These are phyloP conservation scores for Beauveria sp. DNA, from an alignment of 2,329 filamentous ascomycete genomes.

Conservation along the genomic window DNA sequence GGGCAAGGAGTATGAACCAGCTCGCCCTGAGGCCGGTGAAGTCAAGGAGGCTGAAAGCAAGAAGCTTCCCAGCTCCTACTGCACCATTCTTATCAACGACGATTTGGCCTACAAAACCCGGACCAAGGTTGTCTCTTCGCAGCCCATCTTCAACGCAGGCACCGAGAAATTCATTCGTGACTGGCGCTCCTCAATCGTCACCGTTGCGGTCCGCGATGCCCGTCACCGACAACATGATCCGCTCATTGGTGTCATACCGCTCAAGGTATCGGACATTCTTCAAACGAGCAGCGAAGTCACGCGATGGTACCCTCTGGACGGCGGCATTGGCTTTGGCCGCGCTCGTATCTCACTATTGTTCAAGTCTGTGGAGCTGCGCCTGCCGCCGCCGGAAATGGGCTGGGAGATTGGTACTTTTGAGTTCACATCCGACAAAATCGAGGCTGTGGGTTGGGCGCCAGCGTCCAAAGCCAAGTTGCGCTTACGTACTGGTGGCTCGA, in stretches of 20 bases:
- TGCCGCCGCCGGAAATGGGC: conserved; percentile 79
- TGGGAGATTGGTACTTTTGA: conserved; percentile 97
- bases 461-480: conserved; percentile 65
- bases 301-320: conserved; percentile 93
- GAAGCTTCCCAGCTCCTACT: conserved; percentile 82
- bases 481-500: conserved; percentile 77
- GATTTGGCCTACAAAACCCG: conserved; percentile 89
- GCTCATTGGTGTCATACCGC: conserved; percentile 81
- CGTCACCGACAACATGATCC: conserved; percentile 90
- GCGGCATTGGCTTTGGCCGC: conserved; percentile 85
- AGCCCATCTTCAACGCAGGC: conserved; percentile 95
- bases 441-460: conserved; percentile 53
- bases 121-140: conserved; percentile 85
- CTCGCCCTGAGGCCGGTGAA: conserved; percentile 72
- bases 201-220: conserved; percentile 79
- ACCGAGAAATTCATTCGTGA: conserved; percentile 90
- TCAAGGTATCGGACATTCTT: conserved; percentile 82
- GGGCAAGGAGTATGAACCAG: conserved; percentile 82
- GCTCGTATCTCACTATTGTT: conserved; percentile 84
- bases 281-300: conserved; percentile 80
- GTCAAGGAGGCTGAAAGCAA: conserved; percentile 76
- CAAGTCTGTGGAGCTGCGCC: conserved; percentile 75
- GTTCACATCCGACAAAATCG: conserved; percentile 65
- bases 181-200: conserved; percentile 82
- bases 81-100: conserved; percentile 85